Conservation (phyloP, 2,329 filamentous ascomycete species). For the Cryphonectria radicalis region DNA sequence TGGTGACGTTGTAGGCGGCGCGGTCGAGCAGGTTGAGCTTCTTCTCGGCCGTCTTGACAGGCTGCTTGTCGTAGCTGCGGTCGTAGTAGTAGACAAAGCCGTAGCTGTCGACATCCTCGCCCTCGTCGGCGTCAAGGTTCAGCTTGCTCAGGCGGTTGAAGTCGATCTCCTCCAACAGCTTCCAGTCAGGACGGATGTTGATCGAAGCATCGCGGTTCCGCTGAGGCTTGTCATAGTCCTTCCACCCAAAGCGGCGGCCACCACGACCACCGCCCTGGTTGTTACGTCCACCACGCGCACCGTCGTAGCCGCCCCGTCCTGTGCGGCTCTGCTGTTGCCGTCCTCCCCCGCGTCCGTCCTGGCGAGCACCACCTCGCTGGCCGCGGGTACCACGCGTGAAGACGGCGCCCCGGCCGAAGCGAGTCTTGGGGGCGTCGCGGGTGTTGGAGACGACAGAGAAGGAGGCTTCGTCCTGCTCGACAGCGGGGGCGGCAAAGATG, state of each 20-base stretch:
- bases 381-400: constrained; percentile 88
- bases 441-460: constrained; percentile 99
- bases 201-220: constrained; percentile 95
- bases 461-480: constrained; percentile 86
- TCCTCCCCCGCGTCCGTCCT: constrained; percentile 60
- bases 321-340: constrained; percentile 61
- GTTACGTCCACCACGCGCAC: constrained; percentile 23
- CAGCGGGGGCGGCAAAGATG: constrained; percentile 86
- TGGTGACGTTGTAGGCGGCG: constrained; percentile 97
- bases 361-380: constrained; percentile 66
- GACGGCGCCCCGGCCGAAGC: constrained; percentile 87
- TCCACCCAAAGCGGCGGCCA: constrained; percentile 93
- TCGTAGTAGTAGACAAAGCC: constrained; percentile 99
- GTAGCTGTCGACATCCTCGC: constrained; percentile 93
- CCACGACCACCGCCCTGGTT: constrained; percentile 64
- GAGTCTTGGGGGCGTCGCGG: constrained; percentile 80
- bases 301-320: constrained; percentile 62
- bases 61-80: constrained; percentile 89
- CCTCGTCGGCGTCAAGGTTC: constrained; percentile 91
- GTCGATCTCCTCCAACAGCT: constrained; percentile 96
- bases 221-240: constrained; percentile 97
- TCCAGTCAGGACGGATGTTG: constrained; percentile 95
- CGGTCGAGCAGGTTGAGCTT: constrained; percentile 89
- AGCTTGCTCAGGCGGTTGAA: constrained; percentile 94
- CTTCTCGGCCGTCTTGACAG: constrained; percentile 85